Percentiles rank a stretch among this genome's conserved stretches.
phyloP scores from a whole-genome alignment of 176 grass and related monocot genomes.

The Triticum turgidum region DNA sequence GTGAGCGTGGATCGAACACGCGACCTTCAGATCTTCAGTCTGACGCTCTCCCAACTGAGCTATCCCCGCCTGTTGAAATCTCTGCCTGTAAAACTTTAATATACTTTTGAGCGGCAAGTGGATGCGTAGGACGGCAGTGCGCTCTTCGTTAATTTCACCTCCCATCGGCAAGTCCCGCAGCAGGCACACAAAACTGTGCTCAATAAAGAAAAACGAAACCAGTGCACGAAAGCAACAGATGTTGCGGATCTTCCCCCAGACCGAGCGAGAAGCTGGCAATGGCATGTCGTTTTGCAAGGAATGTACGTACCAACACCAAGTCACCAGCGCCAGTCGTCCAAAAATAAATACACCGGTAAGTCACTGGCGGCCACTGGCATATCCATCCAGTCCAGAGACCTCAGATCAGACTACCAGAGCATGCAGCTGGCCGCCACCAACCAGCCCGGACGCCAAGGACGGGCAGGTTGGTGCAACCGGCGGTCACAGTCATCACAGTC shows the following conservation, averaged over 20 bases:
- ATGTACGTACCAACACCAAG: not conserved
- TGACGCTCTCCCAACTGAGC: constrained; percentile 86
- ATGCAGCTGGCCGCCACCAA: constrained; percentile 16
- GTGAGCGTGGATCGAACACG: constrained; percentile 67
- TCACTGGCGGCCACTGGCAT: not conserved
- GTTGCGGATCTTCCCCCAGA: not conserved
- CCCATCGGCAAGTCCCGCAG: not conserved
- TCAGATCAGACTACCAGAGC: not conserved
- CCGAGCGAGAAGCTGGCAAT: not conserved
- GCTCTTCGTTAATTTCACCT: not conserved
- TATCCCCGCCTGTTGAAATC: constrained; percentile 1
- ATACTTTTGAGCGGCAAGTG: too few species aligned
- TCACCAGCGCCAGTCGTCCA: not conserved
- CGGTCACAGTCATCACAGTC: not conserved
- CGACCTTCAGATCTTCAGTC: constrained; percentile 84
- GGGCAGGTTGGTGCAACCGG: not conserved
- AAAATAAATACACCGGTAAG: too few species aligned
- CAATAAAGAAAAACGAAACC: too few species aligned
- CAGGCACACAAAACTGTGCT: not conserved
- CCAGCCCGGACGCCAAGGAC: not conserved
- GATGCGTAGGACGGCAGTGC: too few species aligned
- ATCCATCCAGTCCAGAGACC: not conserved
- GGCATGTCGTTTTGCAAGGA: not conserved
- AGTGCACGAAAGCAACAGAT: not conserved
- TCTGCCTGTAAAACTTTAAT: fast-evolving